Percentiles rank a stretch among this genome's conserved stretches.
Conservation (phyloP, 306 rosid species). For the Vigna unguiculata region DNA sequence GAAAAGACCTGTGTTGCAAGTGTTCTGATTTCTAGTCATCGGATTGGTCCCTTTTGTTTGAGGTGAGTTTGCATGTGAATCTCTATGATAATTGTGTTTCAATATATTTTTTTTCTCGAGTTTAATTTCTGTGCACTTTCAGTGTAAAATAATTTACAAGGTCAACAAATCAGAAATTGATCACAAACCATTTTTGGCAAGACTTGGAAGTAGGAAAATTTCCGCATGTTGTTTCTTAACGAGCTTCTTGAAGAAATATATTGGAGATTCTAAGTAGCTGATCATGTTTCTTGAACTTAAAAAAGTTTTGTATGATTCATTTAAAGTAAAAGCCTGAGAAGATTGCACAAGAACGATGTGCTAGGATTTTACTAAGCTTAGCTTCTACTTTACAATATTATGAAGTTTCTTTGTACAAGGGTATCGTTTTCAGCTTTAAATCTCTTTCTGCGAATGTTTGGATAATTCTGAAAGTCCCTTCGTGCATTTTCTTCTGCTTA, state of each 20-base stretch:
- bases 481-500: not conserved
- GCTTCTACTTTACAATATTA: not conserved
- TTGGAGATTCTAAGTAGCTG: no score
- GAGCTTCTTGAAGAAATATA: no score
- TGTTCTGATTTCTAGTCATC: slow-evolving; percentile 47
- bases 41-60: slow-evolving; percentile 27
- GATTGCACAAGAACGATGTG: not conserved
- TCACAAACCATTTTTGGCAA: not conserved
- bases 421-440: slow-evolving; percentile 6
- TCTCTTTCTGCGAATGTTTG: slow-evolving; percentile 14
- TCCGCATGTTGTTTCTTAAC: no score
- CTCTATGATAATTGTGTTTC: slow-evolving; percentile 21
- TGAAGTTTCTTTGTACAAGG: not conserved
- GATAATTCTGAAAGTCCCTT: not conserved
- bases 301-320: no score
- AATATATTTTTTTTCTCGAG: not conserved
- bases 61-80: slow-evolving; percentile 40
- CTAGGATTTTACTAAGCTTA: not conserved
- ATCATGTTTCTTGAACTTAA: no score
- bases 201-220: not conserved
- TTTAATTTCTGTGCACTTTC: not conserved
- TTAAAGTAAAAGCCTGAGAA: not conserved
- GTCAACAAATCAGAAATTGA: not conserved
- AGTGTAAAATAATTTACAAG: not conserved
- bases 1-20: slow-evolving; percentile 88